phyloP scores from a whole-genome alignment of 192 early-diverging fungal genomes.

The Chytriomyces hyalinus region DNA sequence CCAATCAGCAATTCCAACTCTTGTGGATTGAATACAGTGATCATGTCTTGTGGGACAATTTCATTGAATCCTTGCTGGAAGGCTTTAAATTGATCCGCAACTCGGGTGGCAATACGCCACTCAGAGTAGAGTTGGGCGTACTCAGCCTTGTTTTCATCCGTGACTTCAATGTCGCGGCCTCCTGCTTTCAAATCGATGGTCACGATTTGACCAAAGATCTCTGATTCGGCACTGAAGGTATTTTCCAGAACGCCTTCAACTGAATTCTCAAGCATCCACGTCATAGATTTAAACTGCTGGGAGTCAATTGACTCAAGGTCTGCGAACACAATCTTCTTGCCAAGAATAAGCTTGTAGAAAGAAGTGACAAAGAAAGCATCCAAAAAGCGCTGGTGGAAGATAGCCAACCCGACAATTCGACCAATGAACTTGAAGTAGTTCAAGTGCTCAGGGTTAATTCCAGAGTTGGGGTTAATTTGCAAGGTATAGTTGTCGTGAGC shows the following conservation, averaged over 20 bases:
- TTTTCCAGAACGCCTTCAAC: conserved; percentile 84
- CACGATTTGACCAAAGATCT: conserved; percentile 87
- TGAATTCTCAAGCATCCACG: conserved; percentile 95
- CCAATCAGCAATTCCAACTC: conserved; percentile 98
- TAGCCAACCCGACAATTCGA: conserved; percentile 91
- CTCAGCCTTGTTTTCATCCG: conserved; percentile 95
- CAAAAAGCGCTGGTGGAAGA: conserved; percentile 96
- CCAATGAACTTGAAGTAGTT: conserved; percentile 99
- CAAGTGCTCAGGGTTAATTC: conserved; percentile 95
- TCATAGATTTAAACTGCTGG: conserved; percentile 85
- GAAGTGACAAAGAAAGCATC: conserved; percentile 95
- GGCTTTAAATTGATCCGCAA: conserved; percentile 96
- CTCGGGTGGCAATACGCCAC: conserved; percentile 86
- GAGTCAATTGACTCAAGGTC: conserved; percentile 97
- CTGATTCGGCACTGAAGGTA: conserved; percentile 93
- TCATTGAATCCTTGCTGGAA: conserved; percentile 95
- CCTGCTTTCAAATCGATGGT: conserved; percentile 87
- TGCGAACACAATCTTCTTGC: conserved; percentile 83
- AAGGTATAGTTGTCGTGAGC: conserved; percentile 98
- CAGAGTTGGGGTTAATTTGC: conserved; percentile 95
- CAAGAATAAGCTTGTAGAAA: conserved; percentile 96
- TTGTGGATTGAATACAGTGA: conserved; percentile 96
- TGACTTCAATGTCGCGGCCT: conserved; percentile 91
- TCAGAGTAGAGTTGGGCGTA: conserved; percentile 90
- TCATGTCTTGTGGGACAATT: conserved; percentile 92